Evolutionary conservation across 192 early-diverging fungal species (phyloP).

Genomic region (Dissophora ornata): DNA sequence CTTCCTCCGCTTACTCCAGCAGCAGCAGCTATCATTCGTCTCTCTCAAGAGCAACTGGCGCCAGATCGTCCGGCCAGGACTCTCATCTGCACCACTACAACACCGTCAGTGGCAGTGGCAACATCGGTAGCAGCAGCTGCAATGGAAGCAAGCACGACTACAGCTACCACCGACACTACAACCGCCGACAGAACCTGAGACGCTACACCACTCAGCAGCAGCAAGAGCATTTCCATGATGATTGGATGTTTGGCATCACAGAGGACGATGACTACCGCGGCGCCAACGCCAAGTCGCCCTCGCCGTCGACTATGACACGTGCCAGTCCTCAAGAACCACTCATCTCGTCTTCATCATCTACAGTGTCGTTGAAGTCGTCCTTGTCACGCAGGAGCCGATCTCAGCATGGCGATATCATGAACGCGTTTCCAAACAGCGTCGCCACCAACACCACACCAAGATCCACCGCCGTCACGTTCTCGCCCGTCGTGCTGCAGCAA

Average conservation of each 20-base stretch:
- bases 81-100: background rate
- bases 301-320: slow-evolving; percentile 1
- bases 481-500: slow-evolving; percentile 15
- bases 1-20: slow-evolving; percentile 24
- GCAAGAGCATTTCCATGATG: slow-evolving; percentile 20
- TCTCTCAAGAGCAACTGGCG: slow-evolving; percentile 22
- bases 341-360: slow-evolving; percentile 1
- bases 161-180: slow-evolving; percentile 31
- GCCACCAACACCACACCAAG: background rate
- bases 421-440: background rate
- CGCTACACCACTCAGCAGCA: slow-evolving; percentile 11
- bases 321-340: slow-evolving; percentile 12
- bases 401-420: slow-evolving; percentile 1
- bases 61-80: slow-evolving; percentile 11
- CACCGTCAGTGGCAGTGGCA: too few species aligned
- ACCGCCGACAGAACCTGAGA: slow-evolving; percentile 19
- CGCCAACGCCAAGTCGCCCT: background rate
- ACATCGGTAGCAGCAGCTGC: background rate
- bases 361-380: slow-evolving; percentile 19
- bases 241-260: slow-evolving; percentile 42
- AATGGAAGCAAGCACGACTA: slow-evolving; percentile 10
- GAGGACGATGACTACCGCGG: slow-evolving; percentile 19
- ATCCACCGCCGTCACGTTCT: slow-evolving; percentile 33
- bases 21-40: slow-evolving; percentile 8
- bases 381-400: slow-evolving; percentile 6